Evolutionary conservation across 192 early-diverging fungal species (phyloP), one percentile per base, ranked within the genome.

Genomic region (Coemansia pectinata): DNA sequence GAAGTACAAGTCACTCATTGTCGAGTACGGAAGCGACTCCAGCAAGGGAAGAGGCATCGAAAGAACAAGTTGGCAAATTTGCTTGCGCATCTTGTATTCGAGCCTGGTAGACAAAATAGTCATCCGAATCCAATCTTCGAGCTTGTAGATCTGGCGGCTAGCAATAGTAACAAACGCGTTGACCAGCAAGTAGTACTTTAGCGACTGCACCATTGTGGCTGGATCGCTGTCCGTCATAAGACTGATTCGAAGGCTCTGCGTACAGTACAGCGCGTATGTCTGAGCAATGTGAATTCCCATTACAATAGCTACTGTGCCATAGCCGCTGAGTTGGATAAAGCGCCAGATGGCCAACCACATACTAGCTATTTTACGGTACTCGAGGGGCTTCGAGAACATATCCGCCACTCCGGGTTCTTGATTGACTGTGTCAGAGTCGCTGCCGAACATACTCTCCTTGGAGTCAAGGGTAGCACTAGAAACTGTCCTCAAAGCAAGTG

Each of bases 161-260:
- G 38, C 27, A 14, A 79, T 66, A 0, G 12, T 23, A 0, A 71
- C 27, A 2, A 66, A 4, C 0, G 77, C 77, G 29, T 79, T 79
- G 4, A 74, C 25, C 1, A 65, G 14, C 10, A 79, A 34, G 44
- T 79, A 74, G 23, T 38, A 57, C 17, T 53, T 62, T 15, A 79
- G 59, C 44, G 77, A 79, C 15, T 65, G 52, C 31, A 15, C 41
- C 21, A 73, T 70, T 0, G 77, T 74, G 0, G 62, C 72, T 0
- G 77, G 68, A 19, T 79, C 65, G 60, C 31, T 68, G 31, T 79
- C 72, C 1, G 52, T 52, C 72, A 79, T 79, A 4, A 74, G 50
- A 11, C 52, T 17, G 11, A 67, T 68, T 1, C 77, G 68, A 39
- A 73, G 65, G 12, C 47, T 57, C 40, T 70, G 65, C 15, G 63